These are phyloP conservation scores for Babesia ovata DNA, from an alignment of 169 alveolate genomes.

Conservation along the genomic window DNA sequence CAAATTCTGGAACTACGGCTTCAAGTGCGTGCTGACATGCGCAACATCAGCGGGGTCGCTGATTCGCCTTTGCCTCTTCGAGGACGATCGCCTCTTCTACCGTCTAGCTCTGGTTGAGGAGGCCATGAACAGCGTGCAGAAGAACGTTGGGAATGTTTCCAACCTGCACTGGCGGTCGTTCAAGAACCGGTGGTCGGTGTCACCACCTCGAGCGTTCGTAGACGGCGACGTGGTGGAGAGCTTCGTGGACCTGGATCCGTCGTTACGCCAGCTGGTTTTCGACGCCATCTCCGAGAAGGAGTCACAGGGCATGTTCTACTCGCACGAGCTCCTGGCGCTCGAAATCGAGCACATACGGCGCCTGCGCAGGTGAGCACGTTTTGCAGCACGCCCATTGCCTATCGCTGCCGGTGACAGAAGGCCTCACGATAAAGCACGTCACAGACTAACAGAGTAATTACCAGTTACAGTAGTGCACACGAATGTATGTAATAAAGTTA, in stretches of 20 bases:
- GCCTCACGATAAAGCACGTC: too few relatives aligned
- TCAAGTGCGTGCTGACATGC: slow-evolving; percentile 38
- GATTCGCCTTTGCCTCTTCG: slow-evolving; percentile 48
- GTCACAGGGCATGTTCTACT: slow-evolving; percentile 25
- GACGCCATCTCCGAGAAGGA: slow-evolving; percentile 8
- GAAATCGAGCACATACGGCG: slow-evolving; percentile 46
- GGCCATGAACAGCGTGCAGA: slow-evolving; percentile 38
- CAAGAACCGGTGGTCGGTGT: slow-evolving; percentile 41
- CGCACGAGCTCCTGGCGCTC: slow-evolving; percentile 37
- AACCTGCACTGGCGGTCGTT: slow-evolving; percentile 46
- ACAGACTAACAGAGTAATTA: too few relatives aligned
- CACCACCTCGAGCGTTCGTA: slow-evolving; percentile 49
- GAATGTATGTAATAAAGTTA: too few relatives aligned
- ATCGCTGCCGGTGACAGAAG: too few relatives aligned
- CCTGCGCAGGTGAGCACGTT: slow-evolving; percentile 14
- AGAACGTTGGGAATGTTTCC: slow-evolving; percentile 28
- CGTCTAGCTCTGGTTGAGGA: slow-evolving; percentile 55
- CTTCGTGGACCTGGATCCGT: slow-evolving; percentile 25
- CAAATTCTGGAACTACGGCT: slow-evolving; percentile 27
- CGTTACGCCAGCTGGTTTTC: slow-evolving; percentile 18
- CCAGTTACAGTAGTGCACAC: too few relatives aligned
- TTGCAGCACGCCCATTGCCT: too few relatives aligned
- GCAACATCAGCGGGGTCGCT: slow-evolving; percentile 55
- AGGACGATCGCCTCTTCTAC: slow-evolving; percentile 43
- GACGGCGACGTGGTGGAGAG: slow-evolving; percentile 66